phyloP scores from a whole-genome alignment of 108 stramenopile species.

The Ochromonas danica region DNA sequence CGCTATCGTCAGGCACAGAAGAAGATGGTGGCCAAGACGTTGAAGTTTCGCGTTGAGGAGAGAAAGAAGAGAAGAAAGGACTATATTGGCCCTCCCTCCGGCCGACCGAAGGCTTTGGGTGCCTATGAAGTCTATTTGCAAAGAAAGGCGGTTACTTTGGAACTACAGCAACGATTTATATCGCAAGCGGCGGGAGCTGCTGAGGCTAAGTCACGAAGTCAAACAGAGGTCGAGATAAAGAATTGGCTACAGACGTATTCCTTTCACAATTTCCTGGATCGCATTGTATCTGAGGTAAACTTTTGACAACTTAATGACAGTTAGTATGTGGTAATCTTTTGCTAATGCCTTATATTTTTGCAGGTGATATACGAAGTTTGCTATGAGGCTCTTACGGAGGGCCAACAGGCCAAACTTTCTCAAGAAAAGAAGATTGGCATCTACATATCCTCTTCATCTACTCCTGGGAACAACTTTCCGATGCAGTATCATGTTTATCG shows the following conservation, averaged over 20 bases:
- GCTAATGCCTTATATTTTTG: too few species aligned
- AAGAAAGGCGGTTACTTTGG: not conserved
- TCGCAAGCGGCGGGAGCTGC: not conserved
- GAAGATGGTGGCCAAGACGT: not conserved
- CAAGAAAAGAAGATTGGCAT: conserved; percentile 6
- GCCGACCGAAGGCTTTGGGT: not conserved
- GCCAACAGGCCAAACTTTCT: not conserved
- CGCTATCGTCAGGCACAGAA: not conserved
- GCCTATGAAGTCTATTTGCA: not conserved
- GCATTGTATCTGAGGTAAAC: too few species aligned
- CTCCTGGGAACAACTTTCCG: too few species aligned
- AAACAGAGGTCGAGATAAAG: not conserved
- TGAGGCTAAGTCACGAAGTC: not conserved
- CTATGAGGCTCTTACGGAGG: not conserved
- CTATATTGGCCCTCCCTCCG: not conserved
- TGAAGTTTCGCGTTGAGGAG: not conserved
- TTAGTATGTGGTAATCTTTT: too few species aligned
- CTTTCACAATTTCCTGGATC: not conserved
- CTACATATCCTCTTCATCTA: too few species aligned
- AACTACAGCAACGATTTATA: not conserved
- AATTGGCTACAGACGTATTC: not conserved
- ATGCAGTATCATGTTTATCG: conserved; percentile 29
- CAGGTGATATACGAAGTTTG: conserved; percentile 8
- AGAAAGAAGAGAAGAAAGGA: not conserved
- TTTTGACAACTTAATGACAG: too few species aligned